Base-by-base conservation (phyloP, 1,139 yeast genomes). In the Pichia inconspicua region DNA sequence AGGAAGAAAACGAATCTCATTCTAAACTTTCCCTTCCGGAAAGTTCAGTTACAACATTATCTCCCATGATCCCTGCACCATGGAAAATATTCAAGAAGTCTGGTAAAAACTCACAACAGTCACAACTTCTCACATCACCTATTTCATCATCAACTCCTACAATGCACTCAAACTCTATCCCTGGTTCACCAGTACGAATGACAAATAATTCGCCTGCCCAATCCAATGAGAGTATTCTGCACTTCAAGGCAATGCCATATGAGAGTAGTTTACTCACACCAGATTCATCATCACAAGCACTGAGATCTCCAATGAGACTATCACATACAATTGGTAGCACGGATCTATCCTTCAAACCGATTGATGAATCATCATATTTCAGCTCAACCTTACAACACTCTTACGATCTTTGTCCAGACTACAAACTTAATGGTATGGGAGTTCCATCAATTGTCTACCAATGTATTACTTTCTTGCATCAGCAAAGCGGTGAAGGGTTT, bases 391-490 rank as follows among this genome's bases (percentile, higher is more conserved):
- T 90, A 25, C 68, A 67, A 4, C 75, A 71, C 27, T 83, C 85
- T 0, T 67, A 74, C 45, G 67, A 69, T 42, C 62, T 74, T 42
- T 82, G 82, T 38, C 75, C 71, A 37, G 68, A 61, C 7, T 61
- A 55, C 45, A 55, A 58, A 44, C 46, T 64, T 1, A 52, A 56
- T 41, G 59, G 54, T 3, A 50, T 48, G 12, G 58, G 57, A 15
- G 78, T 92, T 11, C 97, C 98, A 1, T 80, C 92, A 42, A 79
- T 92, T 11, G 77, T 88, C 25, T 84, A 69, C 59, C 71, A 96
- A 51, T 88, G 96, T 60, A 64, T 92, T 41, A 87, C 81, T 51
- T 84, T 75, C 57, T 70, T 92, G 44, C 74, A 77, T 47, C 74
- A 72, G 43, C 76, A 82, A 25, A 81, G 85, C 11, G 96, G 95